A percentile compares a stretch with the other conserved stretches of the same genome.
phyloP scores from a whole-genome alignment of 257 asterid genomes.

The Prunella vulgaris region DNA sequence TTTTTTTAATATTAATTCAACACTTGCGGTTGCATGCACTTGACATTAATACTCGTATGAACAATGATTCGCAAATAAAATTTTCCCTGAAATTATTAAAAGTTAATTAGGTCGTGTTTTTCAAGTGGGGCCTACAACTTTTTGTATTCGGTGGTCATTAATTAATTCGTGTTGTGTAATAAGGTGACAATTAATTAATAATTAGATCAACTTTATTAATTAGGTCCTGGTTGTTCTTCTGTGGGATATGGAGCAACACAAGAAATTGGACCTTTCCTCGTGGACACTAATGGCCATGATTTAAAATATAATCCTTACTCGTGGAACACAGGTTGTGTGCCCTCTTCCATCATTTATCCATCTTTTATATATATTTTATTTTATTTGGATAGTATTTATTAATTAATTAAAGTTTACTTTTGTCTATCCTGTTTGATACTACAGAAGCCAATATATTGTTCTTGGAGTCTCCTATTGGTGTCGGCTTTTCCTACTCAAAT shows the following conservation, averaged over 20 bases:
- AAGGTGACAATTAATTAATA: constrained; percentile 23
- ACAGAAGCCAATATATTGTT: constrained; percentile 91
- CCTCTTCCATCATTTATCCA: too few relatives aligned
- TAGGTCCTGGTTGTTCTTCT: constrained; percentile 98
- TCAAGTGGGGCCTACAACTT: not conserved
- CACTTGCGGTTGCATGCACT: constrained; percentile 2
- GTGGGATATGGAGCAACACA: constrained; percentile 99
- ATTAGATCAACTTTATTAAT: constrained; percentile 24
- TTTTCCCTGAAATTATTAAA: not conserved
- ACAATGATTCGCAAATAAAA: not conserved
- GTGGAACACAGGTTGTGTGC: constrained; percentile 80
- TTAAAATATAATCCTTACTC: constrained; percentile 61
- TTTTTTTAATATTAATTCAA: too few relatives aligned
- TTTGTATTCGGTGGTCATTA: not conserved
- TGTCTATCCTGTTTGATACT: constrained; percentile 23
- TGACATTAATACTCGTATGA: not conserved
- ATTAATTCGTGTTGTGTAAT: constrained; percentile 2
- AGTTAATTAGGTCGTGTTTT: not conserved
- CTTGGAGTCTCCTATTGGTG: constrained; percentile 90
- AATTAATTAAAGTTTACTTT: not conserved
- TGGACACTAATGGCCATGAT: constrained; percentile 50
- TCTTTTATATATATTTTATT: not conserved
- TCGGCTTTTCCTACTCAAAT: constrained; percentile 83
- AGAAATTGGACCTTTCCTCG: constrained; percentile 90
- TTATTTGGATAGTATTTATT: not conserved